Evolutionary conservation across 495 filamentous ascomycete species (phyloP).

Genomic region (Lepidopterella palustris): DNA sequence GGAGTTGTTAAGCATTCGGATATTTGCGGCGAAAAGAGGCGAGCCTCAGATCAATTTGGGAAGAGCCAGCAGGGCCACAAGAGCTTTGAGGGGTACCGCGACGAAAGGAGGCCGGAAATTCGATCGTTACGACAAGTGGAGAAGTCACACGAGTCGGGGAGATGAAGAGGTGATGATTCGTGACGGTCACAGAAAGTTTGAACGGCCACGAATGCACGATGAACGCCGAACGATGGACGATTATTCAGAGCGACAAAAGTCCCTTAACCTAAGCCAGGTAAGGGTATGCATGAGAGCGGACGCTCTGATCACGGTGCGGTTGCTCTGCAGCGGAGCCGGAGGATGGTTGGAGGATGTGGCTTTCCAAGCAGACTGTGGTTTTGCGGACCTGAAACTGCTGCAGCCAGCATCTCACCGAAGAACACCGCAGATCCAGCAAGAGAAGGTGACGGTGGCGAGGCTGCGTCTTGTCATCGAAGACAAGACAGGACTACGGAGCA

Average conservation of each 20-base stretch:
- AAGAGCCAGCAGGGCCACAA: background rate
- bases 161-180: conserved; percentile 21
- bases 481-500: background rate
- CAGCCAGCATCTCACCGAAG: background rate
- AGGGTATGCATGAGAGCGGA: background rate
- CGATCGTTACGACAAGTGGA: background rate
- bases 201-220: background rate
- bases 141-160: conserved; percentile 15
- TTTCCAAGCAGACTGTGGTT: background rate
- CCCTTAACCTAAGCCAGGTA: background rate
- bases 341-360: no score
- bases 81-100: background rate
- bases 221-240: background rate
- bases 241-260: background rate
- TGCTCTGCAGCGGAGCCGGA: conserved; percentile 1
- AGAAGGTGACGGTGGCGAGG: background rate
- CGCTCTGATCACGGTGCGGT: background rate
- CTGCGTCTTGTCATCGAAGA: background rate
- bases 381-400: background rate
- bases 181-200: conserved; percentile 11
- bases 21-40: background rate
- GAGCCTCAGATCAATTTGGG: background rate
- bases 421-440: background rate
- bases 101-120: background rate
- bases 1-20: background rate